A percentile compares a stretch with the other conserved stretches of the same genome.
phyloP scores from a whole-genome alignment of 2,329 filamentous ascomycete species.

The Coniochaeta ligniaria region DNA sequence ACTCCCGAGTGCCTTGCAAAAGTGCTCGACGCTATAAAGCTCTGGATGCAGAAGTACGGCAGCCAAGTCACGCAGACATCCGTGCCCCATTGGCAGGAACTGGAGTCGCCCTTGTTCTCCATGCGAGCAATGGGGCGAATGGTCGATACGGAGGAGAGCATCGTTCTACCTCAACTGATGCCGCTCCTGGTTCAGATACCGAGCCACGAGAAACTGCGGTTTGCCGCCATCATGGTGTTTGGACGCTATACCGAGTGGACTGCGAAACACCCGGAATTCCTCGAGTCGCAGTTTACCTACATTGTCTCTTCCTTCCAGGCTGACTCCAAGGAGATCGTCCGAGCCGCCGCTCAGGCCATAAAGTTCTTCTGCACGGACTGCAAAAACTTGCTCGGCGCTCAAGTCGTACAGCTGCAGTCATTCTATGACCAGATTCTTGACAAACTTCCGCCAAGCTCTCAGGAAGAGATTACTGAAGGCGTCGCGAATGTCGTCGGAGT shows the following conservation, averaged over 20 bases:
- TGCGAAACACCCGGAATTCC: slow-evolving; percentile 81
- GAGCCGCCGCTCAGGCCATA: slow-evolving; percentile 87
- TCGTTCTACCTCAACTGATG: slow-evolving; percentile 86
- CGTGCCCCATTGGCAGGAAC: slow-evolving; percentile 91
- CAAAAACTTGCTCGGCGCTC: slow-evolving; percentile 73
- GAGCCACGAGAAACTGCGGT: slow-evolving; percentile 93
- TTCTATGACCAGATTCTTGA: slow-evolving; percentile 91
- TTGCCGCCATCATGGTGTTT: slow-evolving; percentile 96
- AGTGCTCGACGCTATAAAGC: slow-evolving; percentile 75
- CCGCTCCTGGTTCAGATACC: slow-evolving; percentile 91
- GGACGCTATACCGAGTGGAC: slow-evolving; percentile 98
- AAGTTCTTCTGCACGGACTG: slow-evolving; percentile 98
- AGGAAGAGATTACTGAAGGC: slow-evolving; percentile 94
- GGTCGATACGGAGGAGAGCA: slow-evolving; percentile 82
- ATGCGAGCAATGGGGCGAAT: slow-evolving; percentile 95
- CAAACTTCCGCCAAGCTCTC: slow-evolving; percentile 74
- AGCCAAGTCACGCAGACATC: slow-evolving; percentile 63
- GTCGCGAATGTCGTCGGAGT: slow-evolving; percentile 87
- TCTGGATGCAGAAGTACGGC: slow-evolving; percentile 81
- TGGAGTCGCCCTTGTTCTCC: slow-evolving; percentile 91
- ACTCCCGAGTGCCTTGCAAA: slow-evolving; percentile 87
- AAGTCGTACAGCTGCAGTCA: slow-evolving; percentile 78
- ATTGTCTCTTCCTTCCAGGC: slow-evolving; percentile 91
- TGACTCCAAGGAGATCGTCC: slow-evolving; percentile 80
- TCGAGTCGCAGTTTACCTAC: slow-evolving; percentile 90